Percentiles rank a stretch among this genome's conserved stretches.
Evolutionary conservation across 2,329 filamentous ascomycete species (phyloP).

Genomic region (Amphichorda felina): DNA sequence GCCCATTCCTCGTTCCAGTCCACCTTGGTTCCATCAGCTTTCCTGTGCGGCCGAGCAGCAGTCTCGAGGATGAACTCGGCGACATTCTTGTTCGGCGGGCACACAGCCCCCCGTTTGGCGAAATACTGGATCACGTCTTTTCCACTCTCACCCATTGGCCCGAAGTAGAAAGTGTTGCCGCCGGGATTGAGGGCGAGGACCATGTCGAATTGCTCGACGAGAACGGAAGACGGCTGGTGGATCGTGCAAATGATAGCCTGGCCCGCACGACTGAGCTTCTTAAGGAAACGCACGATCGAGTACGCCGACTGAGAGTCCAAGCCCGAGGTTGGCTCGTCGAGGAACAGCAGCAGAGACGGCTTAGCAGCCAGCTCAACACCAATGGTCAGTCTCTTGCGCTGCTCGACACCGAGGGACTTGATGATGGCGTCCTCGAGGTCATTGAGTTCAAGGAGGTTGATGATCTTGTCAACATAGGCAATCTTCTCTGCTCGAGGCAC

Average conservation of each 20-base stretch:
- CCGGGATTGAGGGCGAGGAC: slow-evolving; percentile 38
- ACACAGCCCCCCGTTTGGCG: slow-evolving; percentile 49
- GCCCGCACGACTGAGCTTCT: slow-evolving; percentile 44
- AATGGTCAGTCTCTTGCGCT: slow-evolving; percentile 40
- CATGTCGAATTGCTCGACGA: slow-evolving; percentile 43
- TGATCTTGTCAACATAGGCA: slow-evolving; percentile 52
- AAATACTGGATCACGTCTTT: slow-evolving; percentile 36
- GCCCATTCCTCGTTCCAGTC: slow-evolving; percentile 71
- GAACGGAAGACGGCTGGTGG: slow-evolving; percentile 40
- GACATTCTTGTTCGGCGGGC: slow-evolving; percentile 42
- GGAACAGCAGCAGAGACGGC: slow-evolving; percentile 45
- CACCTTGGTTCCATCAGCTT: slow-evolving; percentile 26
- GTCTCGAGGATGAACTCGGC: slow-evolving; percentile 38
- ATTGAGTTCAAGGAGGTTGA: slow-evolving; percentile 52
- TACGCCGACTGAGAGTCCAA: slow-evolving; percentile 43
- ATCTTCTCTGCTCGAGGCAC: slow-evolving; percentile 48
- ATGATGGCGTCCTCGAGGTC: slow-evolving; percentile 50
- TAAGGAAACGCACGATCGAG: slow-evolving; percentile 46
- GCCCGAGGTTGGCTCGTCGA: slow-evolving; percentile 47
- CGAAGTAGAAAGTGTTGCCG: slow-evolving; percentile 40
- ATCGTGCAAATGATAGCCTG: slow-evolving; percentile 48
- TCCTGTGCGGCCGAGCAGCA: slow-evolving; percentile 20
- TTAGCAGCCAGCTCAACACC: slow-evolving; percentile 41
- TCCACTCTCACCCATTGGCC: slow-evolving; percentile 35
- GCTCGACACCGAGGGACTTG: slow-evolving; percentile 45